Conservation (phyloP, 495 filamentous ascomycete species). For the Echria macrotheca region DNA sequence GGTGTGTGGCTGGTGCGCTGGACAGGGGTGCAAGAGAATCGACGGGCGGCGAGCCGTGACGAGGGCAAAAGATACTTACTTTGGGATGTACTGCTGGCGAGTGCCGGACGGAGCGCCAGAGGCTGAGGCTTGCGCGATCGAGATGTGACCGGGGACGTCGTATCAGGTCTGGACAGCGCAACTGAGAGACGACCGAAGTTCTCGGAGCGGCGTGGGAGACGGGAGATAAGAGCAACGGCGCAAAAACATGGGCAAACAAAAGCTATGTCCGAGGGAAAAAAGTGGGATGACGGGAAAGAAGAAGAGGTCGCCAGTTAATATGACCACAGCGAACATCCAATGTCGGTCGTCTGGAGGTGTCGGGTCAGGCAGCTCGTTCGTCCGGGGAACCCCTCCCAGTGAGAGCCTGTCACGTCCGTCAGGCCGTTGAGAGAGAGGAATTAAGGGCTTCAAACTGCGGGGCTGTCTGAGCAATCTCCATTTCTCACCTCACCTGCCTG, state of each 20-base stretch:
- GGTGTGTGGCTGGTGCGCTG: slow-evolving; percentile 9
- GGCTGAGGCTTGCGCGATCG: too few species aligned
- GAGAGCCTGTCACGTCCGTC: too few species aligned
- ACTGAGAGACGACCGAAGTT: too few species aligned
- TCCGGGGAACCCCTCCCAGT: slow-evolving; percentile 1
- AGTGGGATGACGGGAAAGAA: background rate
- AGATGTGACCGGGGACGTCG: too few species aligned
- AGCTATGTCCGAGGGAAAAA: too few species aligned
- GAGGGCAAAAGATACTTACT: too few species aligned
- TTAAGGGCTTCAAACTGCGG: slow-evolving; percentile 3
- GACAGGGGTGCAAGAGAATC: too few species aligned
- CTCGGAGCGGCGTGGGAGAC: slow-evolving; percentile 1
- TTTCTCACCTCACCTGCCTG: background rate
- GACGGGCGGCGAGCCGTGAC: too few species aligned
- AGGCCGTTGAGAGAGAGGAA: background rate
- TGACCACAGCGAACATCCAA: background rate
- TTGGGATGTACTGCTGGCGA: too few species aligned
- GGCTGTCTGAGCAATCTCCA: slow-evolving; percentile 1
- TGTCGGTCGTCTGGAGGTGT: too few species aligned
- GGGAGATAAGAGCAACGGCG: background rate
- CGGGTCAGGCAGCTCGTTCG: background rate
- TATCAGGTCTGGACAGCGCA: too few species aligned
- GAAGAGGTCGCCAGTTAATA: slow-evolving; percentile 3
- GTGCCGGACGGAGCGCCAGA: too few species aligned
- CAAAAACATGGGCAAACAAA: background rate